Evolutionary conservation across 2,329 filamentous ascomycete genomes (phyloP).

Genomic region (Alternaria tenuissima): DNA sequence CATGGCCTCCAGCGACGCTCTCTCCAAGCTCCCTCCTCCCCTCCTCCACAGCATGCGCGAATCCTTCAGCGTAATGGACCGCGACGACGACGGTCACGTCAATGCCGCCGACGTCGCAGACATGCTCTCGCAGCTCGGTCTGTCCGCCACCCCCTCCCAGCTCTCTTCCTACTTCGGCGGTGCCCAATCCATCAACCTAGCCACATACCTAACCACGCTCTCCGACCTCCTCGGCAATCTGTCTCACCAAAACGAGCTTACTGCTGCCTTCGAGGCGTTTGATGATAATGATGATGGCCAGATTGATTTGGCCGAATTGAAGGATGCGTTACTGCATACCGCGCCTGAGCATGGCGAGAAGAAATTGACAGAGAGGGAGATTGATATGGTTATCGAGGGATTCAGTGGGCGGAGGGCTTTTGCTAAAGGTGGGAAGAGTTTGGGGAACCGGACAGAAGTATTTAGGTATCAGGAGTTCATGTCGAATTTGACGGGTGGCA

Average conservation of each 20-base stretch:
- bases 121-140: slow-evolving; percentile 85
- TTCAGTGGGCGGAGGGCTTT: slow-evolving; percentile 88
- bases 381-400: slow-evolving; percentile 85
- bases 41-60: slow-evolving; percentile 90
- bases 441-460: slow-evolving; percentile 74
- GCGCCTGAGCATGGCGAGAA: slow-evolving; percentile 67
- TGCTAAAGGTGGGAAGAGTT: slow-evolving; percentile 63
- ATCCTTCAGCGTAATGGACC: slow-evolving; percentile 91
- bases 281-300: slow-evolving; percentile 96
- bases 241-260: slow-evolving; percentile 79
- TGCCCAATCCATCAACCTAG: slow-evolving; percentile 77
- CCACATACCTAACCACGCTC: slow-evolving; percentile 84
- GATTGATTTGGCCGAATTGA: slow-evolving; percentile 82
- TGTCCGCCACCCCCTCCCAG: slow-evolving; percentile 74
- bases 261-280: slow-evolving; percentile 92
- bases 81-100: slow-evolving; percentile 84
- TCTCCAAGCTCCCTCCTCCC: slow-evolving; percentile 78
- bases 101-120: slow-evolving; percentile 84
- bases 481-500: slow-evolving; percentile 54
- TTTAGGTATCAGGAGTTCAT: slow-evolving; percentile 97
- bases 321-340: slow-evolving; percentile 83
- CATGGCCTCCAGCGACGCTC: slow-evolving; percentile 41
- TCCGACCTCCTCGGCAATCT: slow-evolving; percentile 77
- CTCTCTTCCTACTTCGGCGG: slow-evolving; percentile 83
- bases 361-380: slow-evolving; percentile 62